These are phyloP conservation scores for Trametes hirsuta DNA, from an alignment of 1,284 basidiomycete species.

Conservation along the genomic window DNA sequence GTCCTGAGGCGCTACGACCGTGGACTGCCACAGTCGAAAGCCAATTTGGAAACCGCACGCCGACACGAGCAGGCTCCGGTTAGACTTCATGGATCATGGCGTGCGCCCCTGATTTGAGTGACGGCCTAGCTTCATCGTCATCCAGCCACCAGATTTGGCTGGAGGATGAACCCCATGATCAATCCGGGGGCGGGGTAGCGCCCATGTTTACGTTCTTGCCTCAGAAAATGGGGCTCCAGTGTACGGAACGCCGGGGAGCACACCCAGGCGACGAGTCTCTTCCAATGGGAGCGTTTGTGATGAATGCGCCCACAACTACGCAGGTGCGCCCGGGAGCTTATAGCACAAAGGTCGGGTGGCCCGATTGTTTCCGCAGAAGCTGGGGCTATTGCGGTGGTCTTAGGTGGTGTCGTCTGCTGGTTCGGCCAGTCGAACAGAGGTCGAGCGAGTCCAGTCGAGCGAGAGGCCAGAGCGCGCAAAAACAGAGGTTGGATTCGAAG, in stretches of 20 bases:
- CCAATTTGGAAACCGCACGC: not conserved
- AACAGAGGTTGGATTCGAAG: not conserved
- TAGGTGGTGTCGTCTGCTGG: too few species aligned
- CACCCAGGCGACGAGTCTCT: not conserved
- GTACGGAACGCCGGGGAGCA: not conserved
- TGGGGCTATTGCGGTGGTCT: not conserved
- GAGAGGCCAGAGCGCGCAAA: not conserved
- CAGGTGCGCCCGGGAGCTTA: too few species aligned
- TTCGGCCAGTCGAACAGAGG: too few species aligned
- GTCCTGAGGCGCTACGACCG: not conserved
- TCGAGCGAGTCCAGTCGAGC: not conserved
- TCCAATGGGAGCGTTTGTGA: too few species aligned
- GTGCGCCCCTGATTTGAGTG: not conserved
- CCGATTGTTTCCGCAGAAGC: not conserved
- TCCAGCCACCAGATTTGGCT: constrained; percentile 2
- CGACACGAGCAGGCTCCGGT: not conserved
- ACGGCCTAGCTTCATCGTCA: constrained; percentile 1
- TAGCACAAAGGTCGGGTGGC: too few species aligned
- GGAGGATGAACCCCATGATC: constrained; percentile 2
- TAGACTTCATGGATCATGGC: constrained; percentile 4
- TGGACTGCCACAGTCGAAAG: constrained; percentile 11
- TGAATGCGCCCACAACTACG: too few species aligned
- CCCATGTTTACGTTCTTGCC: not conserved
- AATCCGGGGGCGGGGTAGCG: constrained; percentile 6
- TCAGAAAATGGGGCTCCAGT: not conserved